phyloP scores from a whole-genome alignment of 208 protist genomes.

The Acanthamoeba triangularis region DNA sequence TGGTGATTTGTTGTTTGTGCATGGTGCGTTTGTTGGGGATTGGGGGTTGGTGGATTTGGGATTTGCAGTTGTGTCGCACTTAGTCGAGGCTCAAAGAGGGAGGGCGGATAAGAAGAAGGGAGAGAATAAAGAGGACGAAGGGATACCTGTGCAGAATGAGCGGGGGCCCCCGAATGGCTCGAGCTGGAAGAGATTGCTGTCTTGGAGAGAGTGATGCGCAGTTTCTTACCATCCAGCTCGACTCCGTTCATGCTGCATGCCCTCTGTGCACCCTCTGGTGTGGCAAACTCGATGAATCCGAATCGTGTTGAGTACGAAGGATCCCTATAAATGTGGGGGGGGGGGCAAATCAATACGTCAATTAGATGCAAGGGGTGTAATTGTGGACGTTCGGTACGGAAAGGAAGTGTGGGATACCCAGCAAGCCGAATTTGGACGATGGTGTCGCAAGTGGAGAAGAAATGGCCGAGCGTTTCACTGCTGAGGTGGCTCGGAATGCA shows the following conservation, averaged over 20 bases:
- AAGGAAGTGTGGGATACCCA: background rate
- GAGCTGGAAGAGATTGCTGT: constrained; percentile 6
- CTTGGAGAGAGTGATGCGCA: constrained; percentile 65
- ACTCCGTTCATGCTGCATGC: constrained; percentile 37
- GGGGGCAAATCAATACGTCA: background rate
- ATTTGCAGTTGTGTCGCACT: background rate
- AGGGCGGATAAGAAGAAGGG: background rate
- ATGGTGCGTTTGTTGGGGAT: background rate
- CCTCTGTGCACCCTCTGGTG: background rate
- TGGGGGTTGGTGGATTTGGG: background rate
- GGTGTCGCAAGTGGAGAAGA: constrained; percentile 61
- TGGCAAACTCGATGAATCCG: constrained; percentile 71
- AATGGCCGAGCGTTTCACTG: background rate
- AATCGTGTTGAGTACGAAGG: constrained; percentile 52
- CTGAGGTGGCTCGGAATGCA: constrained; percentile 40
- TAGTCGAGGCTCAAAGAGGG: background rate
- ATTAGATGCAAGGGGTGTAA: background rate
- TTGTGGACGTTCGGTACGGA: background rate
- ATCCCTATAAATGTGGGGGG: background rate
- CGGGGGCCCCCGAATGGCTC: background rate
- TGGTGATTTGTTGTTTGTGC: background rate
- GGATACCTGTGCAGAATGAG: background rate
- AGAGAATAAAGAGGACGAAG: background rate
- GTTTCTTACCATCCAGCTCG: constrained; percentile 53
- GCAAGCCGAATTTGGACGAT: constrained; percentile 66